Evolutionary conservation across 306 rosid genomes (phyloP).

Genomic region (Echinosophora koreensis): DNA sequence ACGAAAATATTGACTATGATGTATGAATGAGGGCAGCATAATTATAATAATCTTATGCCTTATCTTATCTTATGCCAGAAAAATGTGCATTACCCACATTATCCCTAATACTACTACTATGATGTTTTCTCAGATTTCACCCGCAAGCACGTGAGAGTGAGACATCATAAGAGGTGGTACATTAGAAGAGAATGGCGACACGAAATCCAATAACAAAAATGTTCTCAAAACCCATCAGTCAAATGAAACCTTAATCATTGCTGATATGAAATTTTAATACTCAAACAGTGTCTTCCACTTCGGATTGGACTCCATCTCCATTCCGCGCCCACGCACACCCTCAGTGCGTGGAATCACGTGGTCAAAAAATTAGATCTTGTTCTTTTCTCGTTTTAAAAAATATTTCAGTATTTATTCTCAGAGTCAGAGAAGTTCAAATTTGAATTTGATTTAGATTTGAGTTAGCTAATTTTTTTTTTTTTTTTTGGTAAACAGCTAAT

Average conservation of each 20-base stretch:
- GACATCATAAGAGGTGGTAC: conserved; percentile 38
- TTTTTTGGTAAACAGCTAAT: no score
- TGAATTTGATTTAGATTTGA: conserved; percentile 1
- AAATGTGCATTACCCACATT: conserved; percentile 33
- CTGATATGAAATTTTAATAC: conserved; percentile 53
- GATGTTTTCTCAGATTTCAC: background rate
- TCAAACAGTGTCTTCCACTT: conserved; percentile 26
- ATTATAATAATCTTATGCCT: no score
- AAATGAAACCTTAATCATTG: conserved; percentile 71
- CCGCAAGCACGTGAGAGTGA: conserved; percentile 50
- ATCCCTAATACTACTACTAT: conserved; percentile 4
- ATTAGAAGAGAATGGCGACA: conserved; percentile 35
- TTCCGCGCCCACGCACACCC: conserved; percentile 23
- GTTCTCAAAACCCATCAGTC: conserved; percentile 48
- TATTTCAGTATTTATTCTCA: background rate
- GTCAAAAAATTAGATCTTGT: background rate
- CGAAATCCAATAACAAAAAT: conserved; percentile 37
- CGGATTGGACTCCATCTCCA: conserved; percentile 1
- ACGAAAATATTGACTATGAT: conserved; percentile 61
- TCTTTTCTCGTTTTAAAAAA: background rate
- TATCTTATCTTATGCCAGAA: no score
- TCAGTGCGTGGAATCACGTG: conserved; percentile 24
- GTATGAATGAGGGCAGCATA: conserved; percentile 48
- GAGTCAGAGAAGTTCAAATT: background rate
- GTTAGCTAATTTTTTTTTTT: background rate